Base-by-base conservation (phyloP, 345 rosid genomes). In the Linum trigynum region DNA sequence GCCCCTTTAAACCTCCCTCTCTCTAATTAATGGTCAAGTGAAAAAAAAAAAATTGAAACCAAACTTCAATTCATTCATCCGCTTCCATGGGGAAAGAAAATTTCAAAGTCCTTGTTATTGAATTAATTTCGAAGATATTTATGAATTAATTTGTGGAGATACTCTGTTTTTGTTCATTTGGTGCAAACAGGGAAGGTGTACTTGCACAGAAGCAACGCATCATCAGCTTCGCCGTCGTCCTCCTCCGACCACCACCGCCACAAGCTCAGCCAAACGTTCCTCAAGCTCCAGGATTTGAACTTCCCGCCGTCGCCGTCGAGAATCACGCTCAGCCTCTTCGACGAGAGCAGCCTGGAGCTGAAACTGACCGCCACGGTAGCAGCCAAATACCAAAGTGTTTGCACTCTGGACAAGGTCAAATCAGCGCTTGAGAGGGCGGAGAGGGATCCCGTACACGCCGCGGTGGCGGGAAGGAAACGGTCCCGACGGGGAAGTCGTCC, bases 361-460 rank as follows among this genome's bases (percentile, higher is more conserved):
- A 84, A 77, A 72, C 63, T 75, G 63, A 51, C 63, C 0, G 39
- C 73, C 14, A 48, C 71, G 43, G 38, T 48, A 7, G 35, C 69
- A 3, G 11, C 55, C 37, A 72, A 56, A 65, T 85, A 84, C 67
- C 90, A 84, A 55, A 90, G 96, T 16, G 95, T 95, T 2, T 91
- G 97, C 83, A 95, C 99, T 0, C 85, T 95, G 1, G 99, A 95
- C 10, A 87, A 85, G 66, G 97, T 95, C 4, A 95, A 83, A 73
- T 81, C 77, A 0, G 99, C 99, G 0, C 77, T 95, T 0, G 90
- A 91, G 61, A 80, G 94, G 45, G 96, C 80, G 0, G 86, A 79
- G 72, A 84, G 72, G 67, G 82, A 82, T 36, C 86, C 86, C 0
- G 11, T 36, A 12, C 86, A 85, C 0, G 11, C 23, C 15, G 53